Conservation (phyloP, 768 basidiomycete species). For the Lactifluus piperatus region DNA sequence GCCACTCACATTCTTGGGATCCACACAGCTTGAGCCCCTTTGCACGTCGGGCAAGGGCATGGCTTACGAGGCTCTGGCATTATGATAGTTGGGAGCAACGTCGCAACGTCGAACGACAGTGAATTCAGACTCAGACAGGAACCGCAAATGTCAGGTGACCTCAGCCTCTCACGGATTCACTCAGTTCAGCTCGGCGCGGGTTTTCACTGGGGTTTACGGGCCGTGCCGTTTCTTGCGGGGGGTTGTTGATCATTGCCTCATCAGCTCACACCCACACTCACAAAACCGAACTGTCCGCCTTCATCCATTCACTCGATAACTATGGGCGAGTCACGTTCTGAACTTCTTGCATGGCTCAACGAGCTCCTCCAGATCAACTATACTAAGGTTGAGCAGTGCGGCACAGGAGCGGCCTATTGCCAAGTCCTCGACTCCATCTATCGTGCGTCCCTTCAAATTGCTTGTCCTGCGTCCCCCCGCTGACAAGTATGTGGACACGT, state of each 20-base stretch:
- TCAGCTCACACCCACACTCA: background rate
- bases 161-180: too few relatives aligned
- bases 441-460: conserved; percentile 39
- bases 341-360: conserved; percentile 90
- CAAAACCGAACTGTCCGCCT: background rate
- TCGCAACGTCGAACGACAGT: too few relatives aligned
- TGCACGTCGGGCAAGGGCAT: too few relatives aligned
- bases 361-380: conserved; percentile 86
- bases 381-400: conserved; percentile 89
- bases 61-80: too few relatives aligned
- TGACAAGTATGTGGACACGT: background rate
- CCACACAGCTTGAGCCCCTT: too few relatives aligned
- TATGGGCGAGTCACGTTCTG: conserved; percentile 74
- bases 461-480: background rate
- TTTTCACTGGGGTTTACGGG: conserved; percentile 8
- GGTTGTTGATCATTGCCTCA: background rate
- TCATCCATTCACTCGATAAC: conserved; percentile 6
- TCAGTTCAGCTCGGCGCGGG: too few relatives aligned
- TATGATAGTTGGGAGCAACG: too few relatives aligned
- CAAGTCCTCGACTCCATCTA: conserved; percentile 95
- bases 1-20: too few relatives aligned
- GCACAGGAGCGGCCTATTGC: conserved; percentile 87
- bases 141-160: too few relatives aligned
- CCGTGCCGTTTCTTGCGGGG: background rate
- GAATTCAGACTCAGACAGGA: too few relatives aligned